Base-by-base conservation (phyloP, 2,329 filamentous ascomycete genomes). In the Calonectria henricotiae region DNA sequence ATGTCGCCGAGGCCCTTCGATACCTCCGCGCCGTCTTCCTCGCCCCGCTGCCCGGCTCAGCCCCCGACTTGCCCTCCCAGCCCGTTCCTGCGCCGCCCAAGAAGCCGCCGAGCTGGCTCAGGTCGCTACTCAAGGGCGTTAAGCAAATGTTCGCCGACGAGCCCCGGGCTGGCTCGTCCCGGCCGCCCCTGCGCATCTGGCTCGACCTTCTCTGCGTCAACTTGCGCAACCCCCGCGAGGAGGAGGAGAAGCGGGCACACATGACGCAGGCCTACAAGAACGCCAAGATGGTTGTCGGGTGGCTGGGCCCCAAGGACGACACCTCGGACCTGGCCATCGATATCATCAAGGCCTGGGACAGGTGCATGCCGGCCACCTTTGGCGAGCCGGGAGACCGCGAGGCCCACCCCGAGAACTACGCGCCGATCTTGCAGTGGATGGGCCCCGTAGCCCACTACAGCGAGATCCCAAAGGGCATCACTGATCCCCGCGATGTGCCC, bases 21-120 rank as follows among this genome's bases (percentile, higher is more conserved):
- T 73, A 76, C 44, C 70, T 76, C 39, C 74, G 74, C 30, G 69
- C 75, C 37, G 73, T 76, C 60, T 76, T 76, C 32, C 63, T 76
- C 25, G 65, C 67, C 32, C 55, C 73, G n/a, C 69, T 55, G 46
- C 68, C 27, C 5, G 35, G 35, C 35, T 37, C 35, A 44, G 23
- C 62, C 7, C 39, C 23, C 32, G 43, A 61, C 17, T 17, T 47
- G 20, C 47, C 11, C 6, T 47, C 46, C 15, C 74, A 25, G 11
- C 51, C 51, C 3, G 32, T 32, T 2, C 51, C 32, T n/a, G 30
- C 15, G 15, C 66, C 71, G 25, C 73, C 71, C 8, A 74, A 75
- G 65, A 76, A 71, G 7, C 65, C 74, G 1, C 74, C 74, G 1
- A 37, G 74, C 2, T 76, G 74, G 74, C 69, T 76, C 9, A 67